Evolutionary conservation across 2,329 filamentous ascomycete species (phyloP).

Genomic region (Stachybotrys chartarum): DNA sequence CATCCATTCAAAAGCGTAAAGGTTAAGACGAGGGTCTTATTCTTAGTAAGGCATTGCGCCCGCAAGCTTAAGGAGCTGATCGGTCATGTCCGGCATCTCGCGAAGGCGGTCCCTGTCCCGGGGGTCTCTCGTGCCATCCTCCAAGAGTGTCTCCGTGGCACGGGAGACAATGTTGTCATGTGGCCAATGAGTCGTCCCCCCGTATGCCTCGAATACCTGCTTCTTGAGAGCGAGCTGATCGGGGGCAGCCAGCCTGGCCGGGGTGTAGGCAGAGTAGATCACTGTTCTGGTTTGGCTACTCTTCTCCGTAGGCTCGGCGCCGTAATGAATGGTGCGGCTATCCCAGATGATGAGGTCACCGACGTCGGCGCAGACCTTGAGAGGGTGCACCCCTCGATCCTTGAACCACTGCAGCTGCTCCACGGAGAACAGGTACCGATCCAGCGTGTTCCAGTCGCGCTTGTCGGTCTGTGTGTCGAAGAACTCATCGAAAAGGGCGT

Average conservation of each 20-base stretch:
- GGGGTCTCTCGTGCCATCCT: slow-evolving; percentile 14
- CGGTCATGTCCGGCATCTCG: slow-evolving; percentile 15
- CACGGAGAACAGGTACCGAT: slow-evolving; percentile 9
- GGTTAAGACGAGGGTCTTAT: too few species aligned
- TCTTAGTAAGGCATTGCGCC: slow-evolving; percentile 14
- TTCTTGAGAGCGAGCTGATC: slow-evolving; percentile 17
- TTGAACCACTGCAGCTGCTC: slow-evolving; percentile 10
- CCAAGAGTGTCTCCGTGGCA: slow-evolving; percentile 4
- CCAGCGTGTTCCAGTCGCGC: slow-evolving; percentile 16
- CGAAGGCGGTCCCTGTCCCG: slow-evolving; percentile 12
- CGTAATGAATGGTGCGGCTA: slow-evolving; percentile 12
- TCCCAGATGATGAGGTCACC: slow-evolving; percentile 29
- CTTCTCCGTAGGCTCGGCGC: slow-evolving; percentile 3
- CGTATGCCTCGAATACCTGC: slow-evolving; percentile 15
- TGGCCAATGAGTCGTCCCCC: slow-evolving; percentile 22
- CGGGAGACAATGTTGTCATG: slow-evolving; percentile 15
- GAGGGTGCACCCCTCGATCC: slow-evolving; percentile 7
- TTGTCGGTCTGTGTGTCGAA: slow-evolving; percentile 5
- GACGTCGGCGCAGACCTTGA: slow-evolving; percentile 22
- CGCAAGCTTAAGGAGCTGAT: slow-evolving; percentile 18
- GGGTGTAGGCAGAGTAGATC: slow-evolving; percentile 13
- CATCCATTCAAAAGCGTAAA: too few species aligned
- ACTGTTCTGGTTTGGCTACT: slow-evolving; percentile 11
- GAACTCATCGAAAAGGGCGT: slow-evolving; percentile 9
- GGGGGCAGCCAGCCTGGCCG: slow-evolving; percentile 7